Percentiles rank a stretch among this genome's conserved stretches.
Evolutionary conservation across 2,329 filamentous ascomycete genomes (phyloP).

Genomic region (Aspergillus sp.): DNA sequence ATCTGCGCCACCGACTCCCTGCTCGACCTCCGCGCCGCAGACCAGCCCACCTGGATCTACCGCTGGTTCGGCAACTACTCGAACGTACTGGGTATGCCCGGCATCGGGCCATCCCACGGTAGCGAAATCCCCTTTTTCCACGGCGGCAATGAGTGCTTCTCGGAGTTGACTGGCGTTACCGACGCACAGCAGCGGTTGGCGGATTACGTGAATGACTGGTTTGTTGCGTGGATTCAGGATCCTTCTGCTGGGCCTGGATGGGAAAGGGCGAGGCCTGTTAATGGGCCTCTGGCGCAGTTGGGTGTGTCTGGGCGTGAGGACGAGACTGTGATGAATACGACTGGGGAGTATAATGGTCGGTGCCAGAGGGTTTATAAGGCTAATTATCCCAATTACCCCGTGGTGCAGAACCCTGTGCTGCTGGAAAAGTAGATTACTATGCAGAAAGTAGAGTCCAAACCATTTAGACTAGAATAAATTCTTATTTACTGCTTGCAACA

Average conservation of each 20-base stretch:
- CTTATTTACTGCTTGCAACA: no score
- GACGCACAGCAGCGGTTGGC: constrained; percentile 18
- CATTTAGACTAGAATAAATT: no score
- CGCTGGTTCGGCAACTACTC: constrained; percentile 25
- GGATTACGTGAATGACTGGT: constrained; percentile 23
- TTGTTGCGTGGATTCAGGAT: constrained; percentile 23
- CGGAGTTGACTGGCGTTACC: constrained; percentile 15
- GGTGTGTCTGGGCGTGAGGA: constrained; percentile 21
- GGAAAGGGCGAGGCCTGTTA: constrained; percentile 12
- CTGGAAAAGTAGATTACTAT: no score
- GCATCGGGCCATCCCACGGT: constrained; percentile 20
- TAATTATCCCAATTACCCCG: constrained; percentile 20
- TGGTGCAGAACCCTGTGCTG: constrained; percentile 18
- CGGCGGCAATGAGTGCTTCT: constrained; percentile 25
- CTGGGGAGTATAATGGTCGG: constrained; percentile 20
- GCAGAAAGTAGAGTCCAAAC: no score
- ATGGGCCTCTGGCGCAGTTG: constrained; percentile 20
- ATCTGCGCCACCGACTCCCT: constrained; percentile 21
- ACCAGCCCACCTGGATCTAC: constrained; percentile 24
- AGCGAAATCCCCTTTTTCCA: constrained; percentile 26
- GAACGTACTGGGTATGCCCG: constrained; percentile 16
- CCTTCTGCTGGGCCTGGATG: constrained; percentile 21
- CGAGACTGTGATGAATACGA: constrained; percentile 15
- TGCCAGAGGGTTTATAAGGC: constrained; percentile 21
- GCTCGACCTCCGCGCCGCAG: constrained; percentile 18